Evolutionary conservation across 2,329 filamentous ascomycete genomes (phyloP), one percentile per base, ranked within the genome.

Genomic region (Raffaelea arxii): DNA sequence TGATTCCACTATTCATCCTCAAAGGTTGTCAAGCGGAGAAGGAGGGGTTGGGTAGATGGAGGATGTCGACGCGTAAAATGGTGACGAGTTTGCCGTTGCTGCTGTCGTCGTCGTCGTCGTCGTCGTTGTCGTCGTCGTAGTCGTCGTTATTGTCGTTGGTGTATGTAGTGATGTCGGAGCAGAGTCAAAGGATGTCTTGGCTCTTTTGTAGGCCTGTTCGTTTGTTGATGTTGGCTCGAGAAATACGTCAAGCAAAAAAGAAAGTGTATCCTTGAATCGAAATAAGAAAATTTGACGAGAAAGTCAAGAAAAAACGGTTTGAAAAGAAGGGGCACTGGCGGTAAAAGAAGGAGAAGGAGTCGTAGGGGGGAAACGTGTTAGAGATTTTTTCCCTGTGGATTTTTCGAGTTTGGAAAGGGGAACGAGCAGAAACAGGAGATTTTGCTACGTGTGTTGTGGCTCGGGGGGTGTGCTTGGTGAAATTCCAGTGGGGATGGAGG

Each of bases 1-100:
- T 54, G 40, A 54, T 43, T 22, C 40, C n/a, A 4, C 36, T 41
- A 41, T 47, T 53, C 43, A 49, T 53, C 16, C 21, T 32, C n/a
- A n/a, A n/a, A n/a, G n/a, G n/a, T 19, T 32, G 16, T 22, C 4
- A 36, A 16, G 14, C 25, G n/a, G 32, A 16, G 23, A 16, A 40
- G 35, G 32, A 35, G 9, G 24, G 27, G 24, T 30, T 40, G 38
- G 19, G 10, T 18, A 36, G 32, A 18, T n/a, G n/a, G n/a, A n/a
- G n/a, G n/a, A n/a, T n/a, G n/a, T n/a, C n/a, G 32, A 36, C 32
- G 32, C 32, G 32, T 36, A 36, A 36, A 36, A 18, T n/a, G 32
- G 7, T 36, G 32, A 36, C 14, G 32, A 16, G 32, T 18, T n/a
- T n/a, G n/a, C n/a, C n/a, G n/a, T n/a, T n/a, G 19, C 32, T 36